Evolutionary conservation across 768 basidiomycete species (phyloP), one percentile per base, ranked within the genome.

Genomic region (Saitozyma sp.): DNA sequence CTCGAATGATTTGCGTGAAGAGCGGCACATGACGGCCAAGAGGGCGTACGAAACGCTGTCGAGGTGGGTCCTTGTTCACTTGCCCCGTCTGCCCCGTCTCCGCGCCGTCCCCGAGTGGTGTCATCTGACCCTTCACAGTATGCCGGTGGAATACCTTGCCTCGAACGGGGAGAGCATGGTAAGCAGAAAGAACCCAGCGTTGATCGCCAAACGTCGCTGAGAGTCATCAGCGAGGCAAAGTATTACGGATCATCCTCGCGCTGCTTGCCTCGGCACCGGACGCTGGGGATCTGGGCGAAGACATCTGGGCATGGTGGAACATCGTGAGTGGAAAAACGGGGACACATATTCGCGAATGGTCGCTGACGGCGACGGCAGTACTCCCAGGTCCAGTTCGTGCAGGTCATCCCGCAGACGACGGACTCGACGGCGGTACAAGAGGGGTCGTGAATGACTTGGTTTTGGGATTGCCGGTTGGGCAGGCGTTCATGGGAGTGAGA

Each of bases 131-230:
- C n/a, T n/a, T n/a, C n/a, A n/a, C n/a, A n/a, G 29, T 50, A 70
- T 74, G 9, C 65, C 72, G 6, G 63, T 74, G 13, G 72, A 74
- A 37, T 66, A 74, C 51, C 50, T 74, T n/a, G 69, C 72, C 1
- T 60, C 62, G 6, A 74, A 74, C 48, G 72, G 72, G 39, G 72
- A 74, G 50, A 66, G 64, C 46, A 74, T 71, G 67, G 70, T 71
- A 16, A 57, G 62, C 64, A 19, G 29, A 29, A 2, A 29, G 29
- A 19, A 29, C 41, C 10, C 38, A 29, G n/a, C 16, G 17, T 39
- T 50, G n/a, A n/a, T 63, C 29, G 29, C 5, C 29, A 29, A 29
- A 29, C 29, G 29, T 29, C 29, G 29, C 29, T 29, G 29, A 29
- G 29, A 29, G 38, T 13, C 8, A 2, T 7, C 45, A 71, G 70